These are phyloP conservation scores for Phalaenopsis hybrid DNA, from an alignment of 116 monocot species.

Conservation along the genomic window DNA sequence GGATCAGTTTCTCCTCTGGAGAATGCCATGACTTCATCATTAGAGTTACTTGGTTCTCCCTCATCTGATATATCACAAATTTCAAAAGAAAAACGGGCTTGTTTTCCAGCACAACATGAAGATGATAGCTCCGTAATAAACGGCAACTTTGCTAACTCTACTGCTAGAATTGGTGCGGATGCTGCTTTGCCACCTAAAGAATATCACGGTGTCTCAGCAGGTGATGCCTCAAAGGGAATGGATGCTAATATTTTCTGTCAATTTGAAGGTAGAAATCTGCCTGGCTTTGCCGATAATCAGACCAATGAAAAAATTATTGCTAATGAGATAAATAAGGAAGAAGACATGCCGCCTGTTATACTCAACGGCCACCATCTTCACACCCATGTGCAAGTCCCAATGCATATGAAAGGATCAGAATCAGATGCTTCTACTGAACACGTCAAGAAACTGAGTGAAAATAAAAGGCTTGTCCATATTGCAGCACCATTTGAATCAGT, in stretches of 20 bases:
- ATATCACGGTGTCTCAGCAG: not conserved
- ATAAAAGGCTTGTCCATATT: conserved; percentile 64
- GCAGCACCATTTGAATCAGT: conserved; percentile 79
- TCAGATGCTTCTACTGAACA: conserved; percentile 13
- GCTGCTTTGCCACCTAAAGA: conserved; percentile 6
- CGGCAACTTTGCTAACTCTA: not conserved
- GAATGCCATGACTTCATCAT: not conserved
- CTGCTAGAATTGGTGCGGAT: not conserved
- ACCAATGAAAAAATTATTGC: not conserved
- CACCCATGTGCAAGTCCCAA: conserved; percentile 1
- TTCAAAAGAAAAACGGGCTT: not conserved
- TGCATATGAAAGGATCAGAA: conserved; percentile 8
- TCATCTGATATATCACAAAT: not conserved
- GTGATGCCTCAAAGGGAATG: conserved; percentile 6
- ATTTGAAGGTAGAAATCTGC: conserved; percentile 1
- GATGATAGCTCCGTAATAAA: not conserved
- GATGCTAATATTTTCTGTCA: not conserved
- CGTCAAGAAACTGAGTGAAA: conserved; percentile 1
- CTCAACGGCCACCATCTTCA: conserved; percentile 1
- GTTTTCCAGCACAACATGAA: not conserved
- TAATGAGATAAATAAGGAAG: not conserved
- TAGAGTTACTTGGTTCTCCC: not conserved
- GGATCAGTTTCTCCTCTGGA: conserved; percentile 4
- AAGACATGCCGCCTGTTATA: not conserved
- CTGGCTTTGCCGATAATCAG: not conserved